Evolutionary conservation across 169 alveolate species (phyloP).

Genomic region (Eimeria tenella): DNA sequence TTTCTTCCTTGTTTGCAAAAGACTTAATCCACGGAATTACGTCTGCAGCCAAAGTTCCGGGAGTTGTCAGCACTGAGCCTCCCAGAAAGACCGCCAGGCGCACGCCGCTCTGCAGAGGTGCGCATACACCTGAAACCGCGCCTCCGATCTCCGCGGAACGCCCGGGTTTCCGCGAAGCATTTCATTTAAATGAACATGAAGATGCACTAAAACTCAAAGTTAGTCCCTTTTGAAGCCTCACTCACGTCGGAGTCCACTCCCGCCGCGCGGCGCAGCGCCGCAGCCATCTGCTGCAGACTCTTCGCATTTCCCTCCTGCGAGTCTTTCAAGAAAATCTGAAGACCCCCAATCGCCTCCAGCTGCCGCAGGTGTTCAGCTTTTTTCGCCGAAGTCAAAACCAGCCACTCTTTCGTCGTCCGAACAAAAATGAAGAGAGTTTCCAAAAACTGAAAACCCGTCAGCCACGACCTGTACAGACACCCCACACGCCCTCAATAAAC

Average conservation of each 20-base stretch:
- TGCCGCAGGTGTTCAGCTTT: slow-evolving; percentile 83
- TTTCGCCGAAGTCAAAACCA: slow-evolving; percentile 91
- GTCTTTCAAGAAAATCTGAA: not conserved
- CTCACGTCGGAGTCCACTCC: not conserved
- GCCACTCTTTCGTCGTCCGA: slow-evolving; percentile 84
- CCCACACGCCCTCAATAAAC: not conserved
- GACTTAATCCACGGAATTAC: not conserved
- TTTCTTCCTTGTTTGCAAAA: not conserved
- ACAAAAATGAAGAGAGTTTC: slow-evolving; percentile 91
- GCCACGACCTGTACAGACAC: slow-evolving; percentile 88
- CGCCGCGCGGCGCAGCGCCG: not conserved
- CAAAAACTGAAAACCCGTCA: slow-evolving; percentile 93
- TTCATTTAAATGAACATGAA: too few relatives aligned
- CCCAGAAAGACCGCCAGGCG: not conserved
- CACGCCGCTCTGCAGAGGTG: not conserved
- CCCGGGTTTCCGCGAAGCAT: too few relatives aligned
- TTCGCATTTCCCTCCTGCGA: not conserved
- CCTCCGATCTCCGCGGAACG: too few relatives aligned
- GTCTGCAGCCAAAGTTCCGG: slow-evolving; percentile 3
- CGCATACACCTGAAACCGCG: not conserved
- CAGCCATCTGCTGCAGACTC: not conserved
- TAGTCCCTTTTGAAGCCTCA: not conserved
- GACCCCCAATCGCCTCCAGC: slow-evolving; percentile 18
- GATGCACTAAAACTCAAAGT: not conserved
- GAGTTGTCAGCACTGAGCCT: not conserved